Evolutionary conservation across 495 filamentous ascomycete genomes (phyloP).

Genomic region (Lindgomyces ingoldianus): DNA sequence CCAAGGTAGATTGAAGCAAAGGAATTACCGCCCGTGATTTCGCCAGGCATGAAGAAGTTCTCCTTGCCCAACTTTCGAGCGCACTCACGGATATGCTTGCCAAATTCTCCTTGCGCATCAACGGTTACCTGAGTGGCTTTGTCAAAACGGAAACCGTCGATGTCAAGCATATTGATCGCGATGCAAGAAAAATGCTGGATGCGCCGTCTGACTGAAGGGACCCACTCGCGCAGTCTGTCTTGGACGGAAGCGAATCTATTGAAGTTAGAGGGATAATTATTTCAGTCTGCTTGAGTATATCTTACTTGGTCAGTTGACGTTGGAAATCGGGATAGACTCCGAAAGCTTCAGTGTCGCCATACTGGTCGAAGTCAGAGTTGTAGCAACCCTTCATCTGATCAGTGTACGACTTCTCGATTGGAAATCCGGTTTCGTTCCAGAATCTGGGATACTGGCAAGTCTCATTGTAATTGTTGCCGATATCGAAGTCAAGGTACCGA

Average conservation of each 20-base stretch:
- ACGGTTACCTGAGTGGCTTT: slow-evolving; percentile 35
- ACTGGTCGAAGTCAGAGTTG: slow-evolving; percentile 45
- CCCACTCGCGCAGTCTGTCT: slow-evolving; percentile 66
- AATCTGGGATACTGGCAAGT: slow-evolving; percentile 66
- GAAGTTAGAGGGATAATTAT: slow-evolving; percentile 52
- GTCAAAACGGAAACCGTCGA: slow-evolving; percentile 39
- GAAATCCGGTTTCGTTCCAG: slow-evolving; percentile 64
- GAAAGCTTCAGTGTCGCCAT: slow-evolving; percentile 68
- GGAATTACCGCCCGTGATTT: slow-evolving; percentile 40
- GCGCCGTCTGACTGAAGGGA: slow-evolving; percentile 52
- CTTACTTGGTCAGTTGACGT: slow-evolving; percentile 3
- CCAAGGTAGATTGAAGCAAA: slow-evolving; percentile 67
- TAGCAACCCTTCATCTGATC: slow-evolving; percentile 47
- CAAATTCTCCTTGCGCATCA: slow-evolving; percentile 29
- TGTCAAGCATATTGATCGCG: slow-evolving; percentile 35
- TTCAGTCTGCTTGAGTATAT: not conserved
- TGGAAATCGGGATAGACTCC: slow-evolving; percentile 60
- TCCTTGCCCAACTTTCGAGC: slow-evolving; percentile 27
- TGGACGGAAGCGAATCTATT: slow-evolving; percentile 75
- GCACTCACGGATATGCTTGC: slow-evolving; percentile 29
- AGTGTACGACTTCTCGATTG: slow-evolving; percentile 58
- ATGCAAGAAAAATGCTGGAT: slow-evolving; percentile 61
- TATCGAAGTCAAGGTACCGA: slow-evolving; percentile 56
- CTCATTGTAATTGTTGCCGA: slow-evolving; percentile 59
- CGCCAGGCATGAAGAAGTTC: slow-evolving; percentile 39